These are phyloP conservation scores for Monilinia laxa DNA, from an alignment of 2,329 filamentous ascomycete genomes.

Conservation along the genomic window DNA sequence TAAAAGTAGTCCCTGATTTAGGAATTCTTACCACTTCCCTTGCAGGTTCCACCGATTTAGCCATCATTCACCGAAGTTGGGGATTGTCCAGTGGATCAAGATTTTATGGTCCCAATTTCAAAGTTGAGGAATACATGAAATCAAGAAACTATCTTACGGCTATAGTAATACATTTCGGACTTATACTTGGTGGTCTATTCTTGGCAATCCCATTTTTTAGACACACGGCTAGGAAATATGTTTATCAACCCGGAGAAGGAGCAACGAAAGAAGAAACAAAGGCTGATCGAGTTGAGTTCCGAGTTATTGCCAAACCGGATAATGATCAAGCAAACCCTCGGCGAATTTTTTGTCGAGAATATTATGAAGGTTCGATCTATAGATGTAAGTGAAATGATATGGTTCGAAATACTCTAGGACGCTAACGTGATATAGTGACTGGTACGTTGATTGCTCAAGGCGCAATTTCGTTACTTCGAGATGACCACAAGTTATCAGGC, in stretches of 20 bases:
- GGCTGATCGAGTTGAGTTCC: slow-evolving; percentile 62
- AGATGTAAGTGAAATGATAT: slow-evolving; percentile 48
- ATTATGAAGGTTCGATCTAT: slow-evolving; percentile 63
- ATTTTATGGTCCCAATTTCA: slow-evolving; percentile 62
- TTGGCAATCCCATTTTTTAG: slow-evolving; percentile 43
- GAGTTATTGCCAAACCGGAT: slow-evolving; percentile 64
- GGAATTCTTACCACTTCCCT: slow-evolving; percentile 57
- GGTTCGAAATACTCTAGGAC: background rate
- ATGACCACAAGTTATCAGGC: slow-evolving; percentile 58
- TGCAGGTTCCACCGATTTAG: slow-evolving; percentile 50
- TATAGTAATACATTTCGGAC: slow-evolving; percentile 50
- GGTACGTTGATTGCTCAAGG: slow-evolving; percentile 63
- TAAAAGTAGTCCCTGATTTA: slow-evolving; percentile 50
- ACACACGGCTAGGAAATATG: slow-evolving; percentile 45
- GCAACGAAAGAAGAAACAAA: slow-evolving; percentile 52
- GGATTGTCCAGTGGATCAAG: slow-evolving; percentile 51
- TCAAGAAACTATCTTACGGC: slow-evolving; percentile 52
- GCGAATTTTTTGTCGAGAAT: slow-evolving; percentile 53
- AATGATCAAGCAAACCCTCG: slow-evolving; percentile 40
- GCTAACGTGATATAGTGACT: slow-evolving; percentile 52
- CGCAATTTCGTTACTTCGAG: slow-evolving; percentile 63
- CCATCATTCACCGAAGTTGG: slow-evolving; percentile 62
- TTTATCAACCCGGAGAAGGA: slow-evolving; percentile 57
- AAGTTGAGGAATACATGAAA: slow-evolving; percentile 55
- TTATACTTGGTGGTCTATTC: slow-evolving; percentile 48